Base-by-base conservation (phyloP, 371 early-diverging fungal genomes). In the Mucor velutinosus region DNA sequence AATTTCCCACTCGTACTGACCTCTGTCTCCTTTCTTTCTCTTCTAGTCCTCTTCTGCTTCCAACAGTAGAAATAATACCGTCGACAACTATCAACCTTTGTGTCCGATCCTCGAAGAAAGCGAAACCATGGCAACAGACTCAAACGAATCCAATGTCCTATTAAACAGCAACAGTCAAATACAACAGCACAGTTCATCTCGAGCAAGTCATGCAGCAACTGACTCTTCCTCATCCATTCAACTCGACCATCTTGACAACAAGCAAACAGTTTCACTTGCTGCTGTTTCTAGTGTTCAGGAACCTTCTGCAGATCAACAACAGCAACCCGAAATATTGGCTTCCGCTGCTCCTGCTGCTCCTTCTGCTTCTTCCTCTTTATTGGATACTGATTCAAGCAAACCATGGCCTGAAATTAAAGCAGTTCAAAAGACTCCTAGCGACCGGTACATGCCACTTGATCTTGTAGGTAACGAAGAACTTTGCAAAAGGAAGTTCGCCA, bases 91-190 rank as follows among this genome's bases (percentile, higher is more conserved):
- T 39, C 72, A 72, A 56, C 56, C 65, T 3, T 45, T 80, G 23
- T 77, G 62, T 45, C 76, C 81, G 7, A 80, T 80, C 27, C 47
- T 76, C 23, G 81, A 80, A 74, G 80, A 80, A 74, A 80, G 78
- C 25, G 78, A 77, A 49, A 74, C 65, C 21, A 65, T 75, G 47
- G 67, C 68, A 63, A 70, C 72, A n/a, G 70, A 73, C 51, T 72
- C 74, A 2, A 25, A 45, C 5, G 45, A 30, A 27, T 62, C 70
- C 37, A 70, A 70, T 17, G 27, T 67, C 1, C 12, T 51, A 14
- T 51, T 51, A 51, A 51, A 25, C 11, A 51, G 51, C 12, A 25
- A 51, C 21, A 51, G 51, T 4, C 25, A 51, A 25, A 51, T 51
- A 12, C 51, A 51, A 51, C 51, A 14, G 14, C 51, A 51, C 12